A percentile compares a stretch with the other conserved stretches of the same genome.
These are phyloP conservation scores for Penicillium arizonense DNA, from an alignment of 495 filamentous ascomycete genomes.

Conservation along the genomic window DNA sequence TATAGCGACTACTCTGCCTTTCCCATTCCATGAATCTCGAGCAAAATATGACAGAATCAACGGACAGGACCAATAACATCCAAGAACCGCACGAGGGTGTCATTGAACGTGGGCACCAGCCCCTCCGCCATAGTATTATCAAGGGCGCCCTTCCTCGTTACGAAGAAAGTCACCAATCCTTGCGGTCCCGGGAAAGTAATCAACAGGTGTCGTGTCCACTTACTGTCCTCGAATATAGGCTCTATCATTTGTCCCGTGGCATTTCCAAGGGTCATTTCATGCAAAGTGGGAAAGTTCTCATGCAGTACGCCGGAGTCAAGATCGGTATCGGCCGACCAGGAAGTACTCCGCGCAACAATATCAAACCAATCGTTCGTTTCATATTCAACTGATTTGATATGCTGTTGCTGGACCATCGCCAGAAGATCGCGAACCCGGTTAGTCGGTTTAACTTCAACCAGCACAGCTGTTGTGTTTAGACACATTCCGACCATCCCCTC, in stretches of 20 bases:
- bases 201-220: neutral
- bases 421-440: neutral
- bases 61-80: neutral
- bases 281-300: neutral
- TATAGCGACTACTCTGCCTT: no score
- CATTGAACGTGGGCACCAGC: neutral
- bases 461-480: neutral
- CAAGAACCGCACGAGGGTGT: neutral
- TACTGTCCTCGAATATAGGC: neutral
- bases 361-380: neutral
- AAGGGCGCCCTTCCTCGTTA: neutral
- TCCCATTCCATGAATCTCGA: no score
- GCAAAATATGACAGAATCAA: neutral
- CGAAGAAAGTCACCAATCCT: neutral
- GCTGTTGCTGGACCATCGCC: neutral
- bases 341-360: neutral
- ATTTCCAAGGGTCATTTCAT: neutral
- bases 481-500: neutral
- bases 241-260: neutral
- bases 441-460: neutral
- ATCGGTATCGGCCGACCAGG: neutral
- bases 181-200: neutral
- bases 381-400: neutral
- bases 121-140: neutral
- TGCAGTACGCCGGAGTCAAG: neutral